Conservation (phyloP, 2,329 filamentous ascomycete genomes). For the Gremmenia infestans region DNA sequence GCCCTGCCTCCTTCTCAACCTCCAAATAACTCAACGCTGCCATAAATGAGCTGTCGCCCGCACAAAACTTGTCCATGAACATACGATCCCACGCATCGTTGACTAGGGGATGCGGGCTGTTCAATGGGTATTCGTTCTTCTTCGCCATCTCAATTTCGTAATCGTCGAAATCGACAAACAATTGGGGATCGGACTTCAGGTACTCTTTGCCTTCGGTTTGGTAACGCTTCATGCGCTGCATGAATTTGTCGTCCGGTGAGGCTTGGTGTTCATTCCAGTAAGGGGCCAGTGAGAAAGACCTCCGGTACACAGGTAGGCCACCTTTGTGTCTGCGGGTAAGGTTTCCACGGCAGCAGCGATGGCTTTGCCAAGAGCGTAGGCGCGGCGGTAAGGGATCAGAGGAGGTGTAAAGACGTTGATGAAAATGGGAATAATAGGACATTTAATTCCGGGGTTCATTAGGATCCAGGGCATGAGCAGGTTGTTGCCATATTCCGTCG, state of each 20-base stretch:
- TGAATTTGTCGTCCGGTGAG: slow-evolving; percentile 25
- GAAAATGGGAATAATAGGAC: slow-evolving; percentile 28
- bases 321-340: slow-evolving; percentile 14
- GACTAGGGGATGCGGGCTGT: slow-evolving; percentile 30
- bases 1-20: slow-evolving; percentile 1
- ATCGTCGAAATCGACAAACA: slow-evolving; percentile 29
- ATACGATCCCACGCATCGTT: slow-evolving; percentile 28
- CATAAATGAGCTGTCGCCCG: slow-evolving; percentile 15
- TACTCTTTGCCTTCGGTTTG: slow-evolving; percentile 27
- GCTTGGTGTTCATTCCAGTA: slow-evolving; percentile 30
- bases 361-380: slow-evolving; percentile 30
- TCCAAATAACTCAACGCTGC: slow-evolving; percentile 5
- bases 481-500: slow-evolving; percentile 29
- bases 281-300: slow-evolving; percentile 31
- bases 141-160: slow-evolving; percentile 31
- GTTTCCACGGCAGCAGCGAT: slow-evolving; percentile 23
- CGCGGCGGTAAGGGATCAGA: slow-evolving; percentile 28
- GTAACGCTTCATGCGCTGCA: slow-evolving; percentile 29
- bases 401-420: slow-evolving; percentile 31
- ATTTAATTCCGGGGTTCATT: slow-evolving; percentile 24
- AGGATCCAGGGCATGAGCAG: slow-evolving; percentile 30
- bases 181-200: slow-evolving; percentile 23
- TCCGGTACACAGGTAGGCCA: slow-evolving; percentile 21
- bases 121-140: slow-evolving; percentile 30
- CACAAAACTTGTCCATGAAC: slow-evolving; percentile 25